These are phyloP conservation scores for Colletotrichum filicis DNA, from an alignment of 2,329 filamentous ascomycete species.

Conservation along the genomic window DNA sequence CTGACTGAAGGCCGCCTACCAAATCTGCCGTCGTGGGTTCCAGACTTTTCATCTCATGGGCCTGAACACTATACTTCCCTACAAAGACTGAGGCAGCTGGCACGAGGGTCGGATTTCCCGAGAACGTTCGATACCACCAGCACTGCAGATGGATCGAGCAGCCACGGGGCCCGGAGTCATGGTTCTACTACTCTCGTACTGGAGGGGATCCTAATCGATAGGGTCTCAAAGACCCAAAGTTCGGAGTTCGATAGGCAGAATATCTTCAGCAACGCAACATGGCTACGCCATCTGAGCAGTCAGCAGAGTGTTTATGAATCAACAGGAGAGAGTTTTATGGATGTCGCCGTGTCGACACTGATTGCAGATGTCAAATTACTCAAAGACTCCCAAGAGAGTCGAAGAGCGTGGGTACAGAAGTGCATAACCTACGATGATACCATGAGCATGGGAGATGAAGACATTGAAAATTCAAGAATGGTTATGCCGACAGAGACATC, in stretches of 20 bases:
- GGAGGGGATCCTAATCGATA: background rate
- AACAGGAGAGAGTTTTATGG: background rate
- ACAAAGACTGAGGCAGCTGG: conserved; percentile 2
- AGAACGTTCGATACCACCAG: conserved; percentile 2
- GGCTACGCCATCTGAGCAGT: conserved; percentile 7
- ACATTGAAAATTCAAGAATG: background rate
- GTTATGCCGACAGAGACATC: background rate
- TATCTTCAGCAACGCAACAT: conserved; percentile 7
- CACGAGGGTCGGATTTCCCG: background rate
- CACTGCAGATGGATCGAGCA: background rate
- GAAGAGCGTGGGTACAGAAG: background rate
- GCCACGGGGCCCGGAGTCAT: background rate
- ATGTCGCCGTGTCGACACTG: conserved; percentile 7
- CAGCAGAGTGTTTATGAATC: background rate
- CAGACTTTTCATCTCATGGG: conserved; percentile 14
- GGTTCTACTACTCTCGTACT: background rate
- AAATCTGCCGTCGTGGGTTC: conserved; percentile 21
- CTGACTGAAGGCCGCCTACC: background rate
- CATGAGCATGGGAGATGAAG: background rate
- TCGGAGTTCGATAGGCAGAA: background rate
- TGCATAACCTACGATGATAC: conserved; percentile 7
- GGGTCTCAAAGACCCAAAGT: background rate
- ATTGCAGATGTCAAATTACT: background rate
- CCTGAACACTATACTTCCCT: background rate
- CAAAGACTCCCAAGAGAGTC: background rate